Base-by-base conservation (phyloP, 768 basidiomycete species). In the Tricholoma sp. region DNA sequence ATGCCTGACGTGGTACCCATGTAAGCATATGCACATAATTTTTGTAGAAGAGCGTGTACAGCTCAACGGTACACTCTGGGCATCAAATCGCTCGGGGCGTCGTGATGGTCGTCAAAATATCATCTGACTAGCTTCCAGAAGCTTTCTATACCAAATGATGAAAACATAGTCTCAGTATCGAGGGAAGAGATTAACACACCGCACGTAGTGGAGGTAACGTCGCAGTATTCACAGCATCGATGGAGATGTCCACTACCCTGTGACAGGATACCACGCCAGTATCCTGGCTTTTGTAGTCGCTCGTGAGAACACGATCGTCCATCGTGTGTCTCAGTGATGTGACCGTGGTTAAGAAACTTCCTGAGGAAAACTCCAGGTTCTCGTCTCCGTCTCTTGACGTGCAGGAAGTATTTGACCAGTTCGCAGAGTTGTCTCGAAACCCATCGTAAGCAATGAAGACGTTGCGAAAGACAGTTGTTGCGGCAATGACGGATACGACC, bases 401-500 rank as follows among this genome's bases (percentile, higher is more conserved):
- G 24, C 24, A 24, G 24, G 34, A 34, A 34, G 20, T 48, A 24
- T 50, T 29, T 50, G 52, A 10, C 53, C 59, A 42, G 53, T 50
- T 41, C 24, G 39, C 15, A 2, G 45, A 32, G 28, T 67, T 61
- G 49, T 59, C 50, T 6, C 65, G 62, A 65, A 73, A 73, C 1
- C 59, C 60, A 52, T 73, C 72, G 34, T 68, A 66, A 7, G 65
- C 61, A 20, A 57, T 67, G 59, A 73, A 73, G 48, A 73, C 70
- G 53, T 73, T 71, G 24, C 24, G 24, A 4, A 24, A 24, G 24
- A 24, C 24, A 24, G 24, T 24, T 24, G 24, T 24, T 24, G 31
- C 70, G 0, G 70, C 72, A 17, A 72, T 70, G n/a, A 66, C 69
- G 13, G 70, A 71, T 11, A 73, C 68, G n/a, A 73, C 69, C 32